A percentile compares a stretch with the other conserved stretches of the same genome.
phyloP scores from a whole-genome alignment of 176 grass and related monocot genomes.

The Avena eriantha region DNA sequence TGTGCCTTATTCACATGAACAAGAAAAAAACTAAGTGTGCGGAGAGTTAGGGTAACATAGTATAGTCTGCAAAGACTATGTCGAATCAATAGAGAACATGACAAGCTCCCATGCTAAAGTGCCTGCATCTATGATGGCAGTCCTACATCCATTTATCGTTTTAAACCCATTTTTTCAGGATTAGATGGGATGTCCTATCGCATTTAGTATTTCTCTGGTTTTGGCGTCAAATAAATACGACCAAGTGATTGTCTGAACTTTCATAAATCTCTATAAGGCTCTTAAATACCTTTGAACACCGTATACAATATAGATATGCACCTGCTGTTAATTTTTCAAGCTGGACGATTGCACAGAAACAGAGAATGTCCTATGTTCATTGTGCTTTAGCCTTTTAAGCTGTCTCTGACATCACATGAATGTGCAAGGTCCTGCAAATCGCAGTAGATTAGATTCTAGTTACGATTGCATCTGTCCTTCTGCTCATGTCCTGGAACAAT shows the following conservation, averaged over 20 bases:
- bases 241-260: background rate
- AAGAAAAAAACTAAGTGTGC: no score
- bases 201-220: constrained; percentile 5
- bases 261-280: background rate
- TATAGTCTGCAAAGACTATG: background rate
- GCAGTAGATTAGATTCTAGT: background rate
- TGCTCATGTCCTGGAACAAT: background rate
- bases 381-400: background rate
- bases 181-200: background rate
- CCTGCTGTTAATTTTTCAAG: background rate
- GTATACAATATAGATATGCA: background rate
- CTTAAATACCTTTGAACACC: background rate
- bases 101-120: background rate
- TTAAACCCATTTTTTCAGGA: background rate
- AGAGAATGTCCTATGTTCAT: background rate
- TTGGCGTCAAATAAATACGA: background rate
- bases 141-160: background rate
- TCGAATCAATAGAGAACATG: background rate
- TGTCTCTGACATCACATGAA: background rate
- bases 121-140: background rate
- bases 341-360: background rate
- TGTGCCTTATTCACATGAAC: no score
- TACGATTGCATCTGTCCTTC: background rate
- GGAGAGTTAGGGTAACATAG: no score
- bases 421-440: background rate